Evolutionary conservation across 192 early-diverging fungal genomes (phyloP).

Genomic region (Gigaspora rosea): DNA sequence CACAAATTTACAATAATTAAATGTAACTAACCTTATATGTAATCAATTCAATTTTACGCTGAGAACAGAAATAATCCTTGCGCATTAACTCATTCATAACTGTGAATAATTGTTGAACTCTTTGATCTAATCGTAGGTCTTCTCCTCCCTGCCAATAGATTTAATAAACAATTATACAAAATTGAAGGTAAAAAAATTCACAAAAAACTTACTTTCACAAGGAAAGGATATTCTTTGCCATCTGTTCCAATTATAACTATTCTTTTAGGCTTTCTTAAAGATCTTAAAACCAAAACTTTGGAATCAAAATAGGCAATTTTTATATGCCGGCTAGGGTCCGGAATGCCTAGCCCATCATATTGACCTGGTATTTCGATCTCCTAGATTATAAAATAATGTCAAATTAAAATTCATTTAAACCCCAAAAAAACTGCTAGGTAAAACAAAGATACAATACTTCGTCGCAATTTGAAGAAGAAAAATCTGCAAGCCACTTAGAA

Average conservation of each 20-base stretch:
- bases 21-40: constrained; percentile 65
- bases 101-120: constrained; percentile 74
- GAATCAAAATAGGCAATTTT: constrained; percentile 68
- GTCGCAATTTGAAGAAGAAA: background rate
- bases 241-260: constrained; percentile 72
- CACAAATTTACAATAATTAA: background rate
- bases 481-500: constrained; percentile 63
- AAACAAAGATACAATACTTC: background rate
- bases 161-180: background rate
- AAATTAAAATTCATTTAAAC: background rate
- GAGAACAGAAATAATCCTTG: constrained; percentile 54
- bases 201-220: constrained; percentile 65
- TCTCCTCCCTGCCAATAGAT: constrained; percentile 66
- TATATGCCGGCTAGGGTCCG: constrained; percentile 52
- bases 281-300: constrained; percentile 65
- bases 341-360: constrained; percentile 59
- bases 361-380: constrained; percentile 78
- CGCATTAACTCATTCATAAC: constrained; percentile 75
- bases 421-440: background rate
- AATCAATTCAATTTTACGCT: constrained; percentile 56
- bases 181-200: constrained; percentile 2
- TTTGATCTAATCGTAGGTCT: constrained; percentile 76
- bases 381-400: constrained; percentile 23
- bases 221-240: constrained; percentile 69
- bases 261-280: constrained; percentile 72